Conservation (phyloP, 2,329 filamentous ascomycete genomes). For the Pleomassaria siparia region DNA sequence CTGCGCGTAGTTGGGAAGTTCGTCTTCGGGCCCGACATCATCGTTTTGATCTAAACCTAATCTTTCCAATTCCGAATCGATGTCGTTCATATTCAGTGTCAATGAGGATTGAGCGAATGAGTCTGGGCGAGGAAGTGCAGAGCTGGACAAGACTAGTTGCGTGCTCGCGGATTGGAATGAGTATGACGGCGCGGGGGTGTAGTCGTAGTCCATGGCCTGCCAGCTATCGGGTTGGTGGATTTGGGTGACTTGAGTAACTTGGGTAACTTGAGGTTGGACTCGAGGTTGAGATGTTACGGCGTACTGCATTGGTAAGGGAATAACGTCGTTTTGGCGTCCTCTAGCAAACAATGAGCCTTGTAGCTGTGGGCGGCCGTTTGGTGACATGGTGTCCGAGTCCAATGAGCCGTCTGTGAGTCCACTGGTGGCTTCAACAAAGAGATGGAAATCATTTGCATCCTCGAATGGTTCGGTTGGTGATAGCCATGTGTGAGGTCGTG, state of each 20-base stretch:
- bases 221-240: slow-evolving; percentile 21
- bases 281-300: slow-evolving; percentile 10
- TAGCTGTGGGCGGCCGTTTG: slow-evolving; percentile 33
- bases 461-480: slow-evolving; percentile 40
- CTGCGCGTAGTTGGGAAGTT: slow-evolving; percentile 51
- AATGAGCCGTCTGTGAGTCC: slow-evolving; percentile 27
- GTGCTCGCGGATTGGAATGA: background rate
- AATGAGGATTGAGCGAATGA: slow-evolving; percentile 18
- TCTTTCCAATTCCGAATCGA: slow-evolving; percentile 35
- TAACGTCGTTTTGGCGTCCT: slow-evolving; percentile 26
- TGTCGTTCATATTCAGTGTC: slow-evolving; percentile 22
- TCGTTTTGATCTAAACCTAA: slow-evolving; percentile 33
- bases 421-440: slow-evolving; percentile 44
- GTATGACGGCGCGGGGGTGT: slow-evolving; percentile 10
- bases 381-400: slow-evolving; percentile 31
- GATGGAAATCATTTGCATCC: slow-evolving; percentile 39
- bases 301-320: slow-evolving; percentile 26
- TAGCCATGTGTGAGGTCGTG: slow-evolving; percentile 37
- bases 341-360: slow-evolving; percentile 39
- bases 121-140: slow-evolving; percentile 14
- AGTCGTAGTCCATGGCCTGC: slow-evolving; percentile 30
- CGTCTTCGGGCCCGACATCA: slow-evolving; percentile 33
- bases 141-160: slow-evolving; percentile 14
- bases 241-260: too few species aligned
- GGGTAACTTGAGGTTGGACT: slow-evolving; percentile 1